These are phyloP conservation scores for Aspergillus nidulans DNA, from an alignment of 495 filamentous ascomycete species.

Conservation along the genomic window DNA sequence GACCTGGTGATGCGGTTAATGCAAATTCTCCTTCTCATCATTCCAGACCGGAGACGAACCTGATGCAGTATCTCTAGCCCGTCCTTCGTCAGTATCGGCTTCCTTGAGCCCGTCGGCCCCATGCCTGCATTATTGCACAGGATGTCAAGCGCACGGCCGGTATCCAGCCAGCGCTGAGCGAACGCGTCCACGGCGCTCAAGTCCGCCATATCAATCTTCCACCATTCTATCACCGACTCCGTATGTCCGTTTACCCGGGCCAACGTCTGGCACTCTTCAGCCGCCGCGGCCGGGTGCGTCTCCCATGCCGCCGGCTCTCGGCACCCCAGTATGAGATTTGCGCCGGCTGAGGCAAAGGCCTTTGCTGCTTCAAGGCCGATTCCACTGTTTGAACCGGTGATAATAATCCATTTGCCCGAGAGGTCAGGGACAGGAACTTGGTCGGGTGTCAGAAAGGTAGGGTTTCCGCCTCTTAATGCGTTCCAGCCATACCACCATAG, in stretches of 20 bases:
- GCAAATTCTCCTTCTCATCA: too few relatives aligned
- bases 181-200: conserved; percentile 44
- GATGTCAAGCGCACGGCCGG: conserved; percentile 14
- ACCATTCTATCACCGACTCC: conserved; percentile 38
- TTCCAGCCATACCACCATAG: not conserved
- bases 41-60: not conserved
- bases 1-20: not conserved
- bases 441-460: not conserved
- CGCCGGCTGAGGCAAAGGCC: conserved; percentile 20
- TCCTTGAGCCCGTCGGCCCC: not conserved
- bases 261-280: conserved; percentile 13
- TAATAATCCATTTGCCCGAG: conserved; percentile 28
- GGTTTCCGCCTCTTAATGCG: not conserved
- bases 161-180: conserved; percentile 20
- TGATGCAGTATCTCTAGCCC: conserved; percentile 23
- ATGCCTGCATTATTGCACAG: conserved; percentile 28
- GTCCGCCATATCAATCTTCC: conserved; percentile 47
- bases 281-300: conserved; percentile 15
- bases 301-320: conserved; percentile 25
- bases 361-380: conserved; percentile 30
- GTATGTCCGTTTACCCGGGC: conserved; percentile 17
- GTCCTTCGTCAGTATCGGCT: conserved; percentile 15
- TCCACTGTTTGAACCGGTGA: conserved; percentile 32
- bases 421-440: conserved; percentile 8
- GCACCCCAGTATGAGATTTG: conserved; percentile 29